Conservation (phyloP, 116 monocot species). For the Zostera marina region DNA sequence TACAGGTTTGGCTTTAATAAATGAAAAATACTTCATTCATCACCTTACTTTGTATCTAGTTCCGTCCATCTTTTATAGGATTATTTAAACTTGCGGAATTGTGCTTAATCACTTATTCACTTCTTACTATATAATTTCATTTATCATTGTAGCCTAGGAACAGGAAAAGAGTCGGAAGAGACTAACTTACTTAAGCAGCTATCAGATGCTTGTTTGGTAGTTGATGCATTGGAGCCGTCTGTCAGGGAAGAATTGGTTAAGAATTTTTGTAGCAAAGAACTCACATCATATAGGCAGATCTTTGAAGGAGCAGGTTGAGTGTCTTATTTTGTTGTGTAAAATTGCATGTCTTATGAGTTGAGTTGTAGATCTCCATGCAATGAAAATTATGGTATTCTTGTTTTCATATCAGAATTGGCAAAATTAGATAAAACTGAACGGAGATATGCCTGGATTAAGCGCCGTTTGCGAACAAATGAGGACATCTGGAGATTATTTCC, state of each 20-base stretch:
- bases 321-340: not conserved
- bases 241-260: slow-evolving; percentile 94
- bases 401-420: slow-evolving; percentile 49
- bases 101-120: not conserved
- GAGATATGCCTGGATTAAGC: slow-evolving; percentile 96
- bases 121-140: not conserved
- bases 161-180: slow-evolving; percentile 97
- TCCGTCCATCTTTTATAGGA: not conserved
- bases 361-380: not conserved
- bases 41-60: not conserved
- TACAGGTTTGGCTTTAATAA: no score
- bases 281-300: slow-evolving; percentile 89
- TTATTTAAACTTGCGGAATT: not conserved
- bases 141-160: slow-evolving; percentile 62
- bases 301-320: slow-evolving; percentile 95
- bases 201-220: slow-evolving; percentile 95
- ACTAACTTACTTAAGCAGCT: slow-evolving; percentile 75
- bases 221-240: slow-evolving; percentile 95
- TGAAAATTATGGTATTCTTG: not conserved
- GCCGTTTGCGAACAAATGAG: slow-evolving; percentile 83
- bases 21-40: no score
- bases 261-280: slow-evolving; percentile 90
- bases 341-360: slow-evolving; percentile 1
- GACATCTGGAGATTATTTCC: slow-evolving; percentile 99
- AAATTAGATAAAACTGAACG: slow-evolving; percentile 96